These are phyloP conservation scores for Penstemon eatonii DNA, from an alignment of 257 asterid species.

Conservation along the genomic window DNA sequence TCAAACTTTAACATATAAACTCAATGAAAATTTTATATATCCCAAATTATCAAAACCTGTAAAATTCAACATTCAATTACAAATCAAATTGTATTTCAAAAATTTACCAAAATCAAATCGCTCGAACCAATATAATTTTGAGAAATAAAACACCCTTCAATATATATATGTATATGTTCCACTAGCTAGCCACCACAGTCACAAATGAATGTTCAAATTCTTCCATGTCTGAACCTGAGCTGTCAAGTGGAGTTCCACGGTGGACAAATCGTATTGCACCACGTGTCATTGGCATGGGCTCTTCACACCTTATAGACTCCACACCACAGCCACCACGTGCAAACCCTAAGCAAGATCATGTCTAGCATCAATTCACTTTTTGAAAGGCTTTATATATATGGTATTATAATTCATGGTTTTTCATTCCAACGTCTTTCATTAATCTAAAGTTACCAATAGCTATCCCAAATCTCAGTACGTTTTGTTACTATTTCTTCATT, in stretches of 20 bases:
- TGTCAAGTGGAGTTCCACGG: slow-evolving; percentile 15
- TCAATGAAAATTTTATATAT: too few species aligned
- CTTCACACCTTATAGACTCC: not conserved
- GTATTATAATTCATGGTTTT: not conserved
- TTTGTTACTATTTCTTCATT: not conserved
- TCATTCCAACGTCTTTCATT: not conserved
- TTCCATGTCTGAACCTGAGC: not conserved
- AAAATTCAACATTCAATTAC: too few species aligned
- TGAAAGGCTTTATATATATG: slow-evolving; percentile 3
- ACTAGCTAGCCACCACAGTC: not conserved
- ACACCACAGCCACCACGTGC: slow-evolving; percentile 27
- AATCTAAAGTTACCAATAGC: not conserved
- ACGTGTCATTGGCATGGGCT: not conserved
- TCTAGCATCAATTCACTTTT: slow-evolving; percentile 11
- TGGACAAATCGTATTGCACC: slow-evolving; percentile 9
- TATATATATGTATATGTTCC: too few species aligned
- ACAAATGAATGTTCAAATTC: not conserved
- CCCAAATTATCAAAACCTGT: too few species aligned
- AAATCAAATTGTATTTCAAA: too few species aligned
- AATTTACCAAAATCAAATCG: too few species aligned
- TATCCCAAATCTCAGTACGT: not conserved
- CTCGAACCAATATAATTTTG: too few species aligned
- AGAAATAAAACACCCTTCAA: too few species aligned
- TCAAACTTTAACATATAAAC: too few species aligned
- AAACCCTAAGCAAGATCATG: slow-evolving; percentile 25